phyloP scores from a whole-genome alignment of 164 flowering plant species.

The Umbellularia californica region DNA sequence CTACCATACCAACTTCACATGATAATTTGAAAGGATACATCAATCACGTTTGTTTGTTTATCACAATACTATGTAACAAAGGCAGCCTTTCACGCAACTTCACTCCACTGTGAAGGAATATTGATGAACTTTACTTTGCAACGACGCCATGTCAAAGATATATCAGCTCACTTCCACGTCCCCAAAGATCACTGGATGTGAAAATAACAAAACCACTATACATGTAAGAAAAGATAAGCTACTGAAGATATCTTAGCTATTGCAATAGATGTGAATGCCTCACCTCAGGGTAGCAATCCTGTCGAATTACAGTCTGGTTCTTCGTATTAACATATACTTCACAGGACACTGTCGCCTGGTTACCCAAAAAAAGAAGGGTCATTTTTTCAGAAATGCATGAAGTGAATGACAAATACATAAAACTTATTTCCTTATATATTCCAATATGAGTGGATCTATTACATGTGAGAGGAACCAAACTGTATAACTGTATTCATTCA shows the following conservation, averaged over 20 bases:
- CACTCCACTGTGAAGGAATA: neutral
- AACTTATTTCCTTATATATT: no score
- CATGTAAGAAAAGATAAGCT: neutral
- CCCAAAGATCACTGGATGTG: neutral
- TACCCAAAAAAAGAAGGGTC: neutral
- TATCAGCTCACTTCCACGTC: slow-evolving; percentile 1
- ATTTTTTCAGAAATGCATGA: no score
- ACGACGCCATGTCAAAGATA: neutral
- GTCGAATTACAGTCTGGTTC: slow-evolving; percentile 42
- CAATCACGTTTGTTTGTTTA: neutral
- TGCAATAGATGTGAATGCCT: slow-evolving; percentile 13
- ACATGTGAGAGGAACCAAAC: no score
- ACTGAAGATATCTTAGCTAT: neutral
- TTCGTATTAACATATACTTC: slow-evolving; percentile 37
- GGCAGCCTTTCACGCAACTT: neutral
- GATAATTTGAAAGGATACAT: neutral
- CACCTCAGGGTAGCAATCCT: slow-evolving; percentile 46
- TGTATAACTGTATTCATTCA: no score
- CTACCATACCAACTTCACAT: neutral
- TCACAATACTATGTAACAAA: slow-evolving; percentile 1
- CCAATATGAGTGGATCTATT: no score
- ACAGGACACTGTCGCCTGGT: slow-evolving; percentile 50
- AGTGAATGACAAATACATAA: no score
- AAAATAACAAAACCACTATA: neutral
- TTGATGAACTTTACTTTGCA: slow-evolving; percentile 5